A percentile compares a stretch with the other conserved stretches of the same genome.
Conservation (phyloP, 177 flowering plant genomes). For the Vitis hybrid region DNA sequence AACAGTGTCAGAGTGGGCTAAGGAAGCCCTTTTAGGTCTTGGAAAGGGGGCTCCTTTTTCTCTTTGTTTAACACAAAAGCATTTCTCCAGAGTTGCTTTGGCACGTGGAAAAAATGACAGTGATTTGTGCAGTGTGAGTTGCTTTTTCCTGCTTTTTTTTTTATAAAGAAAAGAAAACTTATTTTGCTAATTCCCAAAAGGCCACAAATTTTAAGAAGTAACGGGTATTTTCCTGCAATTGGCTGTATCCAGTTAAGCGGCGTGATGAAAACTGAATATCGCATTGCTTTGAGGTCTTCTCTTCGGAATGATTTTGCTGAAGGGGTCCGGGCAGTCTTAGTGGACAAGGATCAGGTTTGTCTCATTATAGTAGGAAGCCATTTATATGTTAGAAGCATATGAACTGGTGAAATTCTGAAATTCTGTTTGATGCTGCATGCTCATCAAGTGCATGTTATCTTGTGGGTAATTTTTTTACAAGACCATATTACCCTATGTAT, state of each 20-base stretch:
- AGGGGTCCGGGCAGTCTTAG: constrained; percentile 95
- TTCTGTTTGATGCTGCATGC: neutral
- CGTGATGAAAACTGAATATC: constrained; percentile 87
- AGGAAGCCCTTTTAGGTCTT: constrained; percentile 75
- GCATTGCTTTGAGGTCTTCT: constrained; percentile 79
- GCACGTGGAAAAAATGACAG: constrained; percentile 44
- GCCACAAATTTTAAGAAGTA: neutral
- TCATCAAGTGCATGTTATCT: too few species aligned
- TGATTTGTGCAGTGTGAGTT: constrained; percentile 63
- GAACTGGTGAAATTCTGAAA: too few species aligned
- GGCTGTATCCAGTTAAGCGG: constrained; percentile 53
- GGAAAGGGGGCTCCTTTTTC: constrained; percentile 94
- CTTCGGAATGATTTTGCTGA: constrained; percentile 85
- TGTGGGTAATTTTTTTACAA: too few species aligned
- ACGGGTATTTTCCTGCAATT: constrained; percentile 6
- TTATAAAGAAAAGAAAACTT: neutral
- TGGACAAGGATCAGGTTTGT: constrained; percentile 92
- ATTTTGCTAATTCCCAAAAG: neutral
- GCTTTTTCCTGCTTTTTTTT: neutral
- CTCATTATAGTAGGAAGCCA: neutral
- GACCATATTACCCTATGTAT: too few species aligned
- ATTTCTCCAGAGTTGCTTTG: constrained; percentile 76
- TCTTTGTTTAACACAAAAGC: constrained; percentile 63
- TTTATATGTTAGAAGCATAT: too few species aligned
- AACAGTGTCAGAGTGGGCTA: constrained; percentile 91